Percentiles rank a stretch among this genome's conserved stretches.
These are phyloP conservation scores for Dactylellina leptospora DNA, from an alignment of 2,329 filamentous ascomycete genomes.

Conservation along the genomic window DNA sequence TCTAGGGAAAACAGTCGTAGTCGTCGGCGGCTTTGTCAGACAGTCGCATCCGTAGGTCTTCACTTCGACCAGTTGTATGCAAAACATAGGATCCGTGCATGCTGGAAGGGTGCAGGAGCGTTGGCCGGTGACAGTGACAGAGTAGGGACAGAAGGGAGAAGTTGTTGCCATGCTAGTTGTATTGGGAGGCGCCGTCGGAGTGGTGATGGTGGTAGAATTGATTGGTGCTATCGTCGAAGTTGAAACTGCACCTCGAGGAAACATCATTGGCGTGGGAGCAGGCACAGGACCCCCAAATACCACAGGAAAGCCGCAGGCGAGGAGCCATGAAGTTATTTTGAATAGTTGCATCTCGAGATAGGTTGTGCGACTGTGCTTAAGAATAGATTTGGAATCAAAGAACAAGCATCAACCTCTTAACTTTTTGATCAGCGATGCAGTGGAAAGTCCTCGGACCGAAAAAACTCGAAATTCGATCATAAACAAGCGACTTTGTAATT, in stretches of 20 bases:
- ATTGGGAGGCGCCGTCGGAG: not conserved
- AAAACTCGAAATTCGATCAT: too few species aligned
- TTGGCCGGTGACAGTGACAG: conserved; percentile 34
- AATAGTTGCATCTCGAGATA: conserved; percentile 31
- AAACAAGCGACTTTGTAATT: too few species aligned
- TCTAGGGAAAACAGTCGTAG: conserved; percentile 15
- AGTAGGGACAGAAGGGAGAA: conserved; percentile 37
- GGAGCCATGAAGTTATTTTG: conserved; percentile 1
- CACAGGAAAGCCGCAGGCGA: not conserved
- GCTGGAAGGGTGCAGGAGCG: conserved; percentile 24
- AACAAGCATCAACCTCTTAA: too few species aligned
- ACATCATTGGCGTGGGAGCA: conserved; percentile 5
- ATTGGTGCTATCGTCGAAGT: too few species aligned
- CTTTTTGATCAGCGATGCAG: too few species aligned
- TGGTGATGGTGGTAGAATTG: not conserved
- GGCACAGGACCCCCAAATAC: conserved; percentile 10
- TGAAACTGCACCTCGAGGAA: too few species aligned
- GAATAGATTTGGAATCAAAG: too few species aligned
- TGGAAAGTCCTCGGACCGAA: too few species aligned
- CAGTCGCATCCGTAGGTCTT: conserved; percentile 28
- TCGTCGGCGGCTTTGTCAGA: conserved; percentile 10
- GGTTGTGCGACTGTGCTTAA: too few species aligned
- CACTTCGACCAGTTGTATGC: conserved; percentile 17
- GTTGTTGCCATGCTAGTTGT: not conserved
- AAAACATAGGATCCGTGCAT: conserved; percentile 38